Base-by-base conservation (phyloP, 257 asterid species). In the Orobanche coerulescens region DNA sequence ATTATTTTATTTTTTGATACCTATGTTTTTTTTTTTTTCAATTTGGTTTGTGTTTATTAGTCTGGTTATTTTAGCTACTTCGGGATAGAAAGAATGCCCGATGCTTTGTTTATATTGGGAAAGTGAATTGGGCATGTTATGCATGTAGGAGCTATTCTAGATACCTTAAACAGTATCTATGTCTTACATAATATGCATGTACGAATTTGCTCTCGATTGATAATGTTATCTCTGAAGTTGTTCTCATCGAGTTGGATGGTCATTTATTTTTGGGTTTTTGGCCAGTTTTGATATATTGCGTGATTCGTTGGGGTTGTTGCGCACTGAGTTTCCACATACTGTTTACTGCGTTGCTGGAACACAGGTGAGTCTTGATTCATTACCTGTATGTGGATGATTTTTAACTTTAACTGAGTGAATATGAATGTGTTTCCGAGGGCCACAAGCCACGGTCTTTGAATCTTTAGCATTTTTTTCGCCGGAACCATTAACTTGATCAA, bases 301-400 rank as follows among this genome's bases (percentile, higher is more conserved):
- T 0, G 98, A 93, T 73, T 77, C 91, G 0, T 75, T 93, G 74
- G 96, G 97, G 47, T 56, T 93, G 76, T 86, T 86, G 64, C 94
- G 98, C 37, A 79, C 95, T 0, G 95, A 86, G 65, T 92, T 92
- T 66, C 95, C 98, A 5, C 97, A 92, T 66, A 79, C 95, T 0
- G 74, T 79, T 4, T 89, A 82, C 58, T 85, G 95, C 10, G 75
- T 89, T 40, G 85, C 97, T 5, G 98, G 98, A 62, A 86, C 98
- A 12, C 98, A 93, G 82, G 98, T 87, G 59, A 79, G 74, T 22
- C 33, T 37, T 26, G 36, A 66, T 18, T 51, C 2, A 37, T 49
- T 68, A 31, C 52, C 23, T 16, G 34, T 52, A 36, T 24, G 44
- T 48, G 20, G 12, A 59, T 65, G 3, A 14, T 44, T 48, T 40